phyloP scores from a whole-genome alignment of 805 yeast species.

The Yarrowia sp. region DNA sequence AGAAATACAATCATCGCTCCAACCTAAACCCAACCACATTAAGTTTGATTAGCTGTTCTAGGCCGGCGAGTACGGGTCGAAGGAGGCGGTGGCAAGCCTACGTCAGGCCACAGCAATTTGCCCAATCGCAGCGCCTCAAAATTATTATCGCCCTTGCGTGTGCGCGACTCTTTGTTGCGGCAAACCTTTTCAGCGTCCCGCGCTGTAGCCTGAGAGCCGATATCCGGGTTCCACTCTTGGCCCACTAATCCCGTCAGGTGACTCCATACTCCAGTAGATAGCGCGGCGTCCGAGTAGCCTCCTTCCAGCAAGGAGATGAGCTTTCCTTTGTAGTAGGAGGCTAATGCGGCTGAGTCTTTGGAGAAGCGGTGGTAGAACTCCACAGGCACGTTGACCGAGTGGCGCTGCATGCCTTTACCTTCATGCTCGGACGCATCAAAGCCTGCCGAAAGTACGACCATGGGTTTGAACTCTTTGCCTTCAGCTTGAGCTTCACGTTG shows the following conservation, averaged over 20 bases:
- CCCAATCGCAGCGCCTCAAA: conserved; percentile 9
- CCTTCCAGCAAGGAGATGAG: conserved; percentile 75
- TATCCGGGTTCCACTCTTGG: conserved; percentile 53
- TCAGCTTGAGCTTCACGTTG: conserved; percentile 31
- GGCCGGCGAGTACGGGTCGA: conserved; percentile 17
- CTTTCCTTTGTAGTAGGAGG: conserved; percentile 61
- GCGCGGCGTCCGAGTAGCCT: conserved; percentile 81
- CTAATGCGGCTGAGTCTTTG: conserved; percentile 65
- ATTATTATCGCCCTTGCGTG: conserved; percentile 24
- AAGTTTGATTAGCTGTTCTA: conserved; percentile 6
- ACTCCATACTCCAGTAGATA: conserved; percentile 73
- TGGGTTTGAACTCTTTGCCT: conserved; percentile 49
- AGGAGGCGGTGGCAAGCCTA: conserved; percentile 13
- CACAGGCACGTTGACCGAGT: conserved; percentile 77
- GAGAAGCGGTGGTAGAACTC: conserved; percentile 72
- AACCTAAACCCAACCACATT: too few species aligned
- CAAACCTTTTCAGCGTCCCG: conserved; percentile 60
- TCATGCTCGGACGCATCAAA: conserved; percentile 86
- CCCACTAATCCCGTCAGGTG: conserved; percentile 70
- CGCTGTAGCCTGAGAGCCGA: conserved; percentile 53
- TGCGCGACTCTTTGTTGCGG: conserved; percentile 19
- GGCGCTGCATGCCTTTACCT: conserved; percentile 80
- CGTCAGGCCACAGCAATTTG: conserved; percentile 21
- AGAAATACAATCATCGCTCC: not conserved
- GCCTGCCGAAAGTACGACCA: conserved; percentile 79